phyloP scores from a whole-genome alignment of 345 rosid genomes.

The Syzygium jambos region DNA sequence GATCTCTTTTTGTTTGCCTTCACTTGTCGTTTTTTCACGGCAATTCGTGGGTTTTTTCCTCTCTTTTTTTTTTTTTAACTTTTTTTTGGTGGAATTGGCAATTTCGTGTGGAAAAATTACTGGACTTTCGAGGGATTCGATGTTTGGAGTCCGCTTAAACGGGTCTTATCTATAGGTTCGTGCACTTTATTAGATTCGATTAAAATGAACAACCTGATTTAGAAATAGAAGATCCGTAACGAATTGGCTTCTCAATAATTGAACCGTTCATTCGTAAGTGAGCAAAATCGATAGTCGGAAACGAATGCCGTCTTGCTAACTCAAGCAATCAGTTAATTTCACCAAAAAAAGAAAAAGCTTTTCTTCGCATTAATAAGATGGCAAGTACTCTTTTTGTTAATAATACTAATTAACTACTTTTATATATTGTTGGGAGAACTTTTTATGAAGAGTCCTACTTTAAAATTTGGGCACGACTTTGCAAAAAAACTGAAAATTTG shows the following conservation, averaged over 20 bases:
- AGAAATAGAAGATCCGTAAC: background rate
- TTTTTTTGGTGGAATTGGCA: background rate
- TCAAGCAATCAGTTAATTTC: background rate
- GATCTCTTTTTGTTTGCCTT: background rate
- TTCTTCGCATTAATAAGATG: background rate
- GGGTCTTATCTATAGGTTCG: background rate
- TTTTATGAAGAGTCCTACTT: no score
- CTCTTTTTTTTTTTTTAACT: no score
- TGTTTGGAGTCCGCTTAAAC: background rate
- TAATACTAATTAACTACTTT: no score
- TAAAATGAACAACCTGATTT: fast-evolving
- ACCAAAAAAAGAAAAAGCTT: background rate
- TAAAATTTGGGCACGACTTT: no score
- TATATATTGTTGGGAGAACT: no score
- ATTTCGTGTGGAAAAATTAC: background rate
- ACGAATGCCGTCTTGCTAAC: fast-evolving
- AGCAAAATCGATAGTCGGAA: background rate
- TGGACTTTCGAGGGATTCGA: background rate
- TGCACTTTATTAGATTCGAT: background rate
- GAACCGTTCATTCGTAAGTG: background rate
- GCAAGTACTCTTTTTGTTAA: no score
- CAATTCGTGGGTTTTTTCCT: no score
- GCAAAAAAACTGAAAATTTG: no score
- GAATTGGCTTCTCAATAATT: background rate
- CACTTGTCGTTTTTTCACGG: background rate